Evolutionary conservation across 2,329 filamentous ascomycete genomes (phyloP).

Genomic region (Dactylellina cionopaga): DNA sequence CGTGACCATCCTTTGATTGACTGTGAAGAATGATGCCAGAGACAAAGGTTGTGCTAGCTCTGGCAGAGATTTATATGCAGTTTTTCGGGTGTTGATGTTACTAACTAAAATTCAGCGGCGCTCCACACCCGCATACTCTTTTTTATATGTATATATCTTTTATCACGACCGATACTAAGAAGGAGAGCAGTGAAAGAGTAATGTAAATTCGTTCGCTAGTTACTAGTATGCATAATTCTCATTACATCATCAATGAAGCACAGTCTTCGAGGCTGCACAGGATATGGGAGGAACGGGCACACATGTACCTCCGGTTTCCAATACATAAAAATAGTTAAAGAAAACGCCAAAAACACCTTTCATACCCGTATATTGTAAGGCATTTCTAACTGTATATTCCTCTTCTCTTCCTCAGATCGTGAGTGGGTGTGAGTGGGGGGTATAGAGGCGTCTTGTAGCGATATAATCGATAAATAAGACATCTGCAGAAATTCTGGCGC

Average conservation of each 20-base stretch:
- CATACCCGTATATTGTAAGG: neutral
- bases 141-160: neutral
- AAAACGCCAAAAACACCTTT: slow-evolving; percentile 48
- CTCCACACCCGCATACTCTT: neutral
- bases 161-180: neutral
- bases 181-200: too few species aligned
- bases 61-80: slow-evolving; percentile 19
- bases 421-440: too few species aligned
- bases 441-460: too few species aligned
- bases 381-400: slow-evolving; percentile 13
- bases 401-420: neutral
- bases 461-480: too few species aligned
- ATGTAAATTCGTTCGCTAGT: slow-evolving; percentile 39
- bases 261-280: neutral
- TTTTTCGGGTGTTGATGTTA: neutral
- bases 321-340: neutral
- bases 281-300: neutral
- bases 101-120: neutral
- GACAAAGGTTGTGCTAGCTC: neutral
- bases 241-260: slow-evolving; percentile 46
- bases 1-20: slow-evolving; percentile 30
- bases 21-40: too few species aligned
- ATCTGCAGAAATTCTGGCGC: neutral
- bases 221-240: slow-evolving; percentile 34
- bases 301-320: neutral